A percentile compares a stretch with the other conserved stretches of the same genome.
Evolutionary conservation across 2,329 filamentous ascomycete species (phyloP).

Genomic region (Chaetomium globosum): DNA sequence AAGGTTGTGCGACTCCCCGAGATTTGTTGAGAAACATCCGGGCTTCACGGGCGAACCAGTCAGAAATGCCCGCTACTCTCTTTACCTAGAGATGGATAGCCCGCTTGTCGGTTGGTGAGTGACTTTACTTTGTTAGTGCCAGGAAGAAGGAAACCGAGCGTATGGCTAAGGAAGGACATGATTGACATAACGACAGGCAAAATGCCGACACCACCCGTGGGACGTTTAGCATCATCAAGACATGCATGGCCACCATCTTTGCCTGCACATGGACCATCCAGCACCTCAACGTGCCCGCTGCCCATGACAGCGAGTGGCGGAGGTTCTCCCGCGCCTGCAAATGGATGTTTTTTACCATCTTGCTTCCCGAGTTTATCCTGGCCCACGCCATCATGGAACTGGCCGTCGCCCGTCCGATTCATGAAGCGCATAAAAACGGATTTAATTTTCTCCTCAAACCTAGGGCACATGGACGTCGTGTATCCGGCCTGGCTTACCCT

Average conservation of each 20-base stretch:
- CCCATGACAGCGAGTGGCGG: neutral
- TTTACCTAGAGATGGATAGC: neutral
- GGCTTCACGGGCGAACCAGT: neutral
- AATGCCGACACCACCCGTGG: slow-evolving; percentile 10
- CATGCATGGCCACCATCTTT: slow-evolving; percentile 2
- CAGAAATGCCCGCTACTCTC: neutral
- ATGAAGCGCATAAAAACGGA: neutral
- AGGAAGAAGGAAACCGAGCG: neutral
- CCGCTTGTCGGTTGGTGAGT: slow-evolving; percentile 13
- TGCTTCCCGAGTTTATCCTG: slow-evolving; percentile 14
- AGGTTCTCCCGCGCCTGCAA: neutral
- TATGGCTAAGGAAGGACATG: neutral
- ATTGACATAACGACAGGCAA: neutral
- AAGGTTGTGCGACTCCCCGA: no score
- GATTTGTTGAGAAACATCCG: no score
- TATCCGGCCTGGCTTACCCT: neutral
- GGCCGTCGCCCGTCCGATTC: neutral
- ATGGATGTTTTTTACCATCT: slow-evolving; percentile 14
- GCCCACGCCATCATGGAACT: slow-evolving; percentile 11
- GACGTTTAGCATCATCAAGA: slow-evolving; percentile 6
- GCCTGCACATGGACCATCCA: slow-evolving; percentile 12
- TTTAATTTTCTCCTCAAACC: no score
- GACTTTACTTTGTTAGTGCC: neutral
- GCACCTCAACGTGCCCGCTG: slow-evolving; percentile 10
- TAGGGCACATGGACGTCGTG: neutral